These are phyloP conservation scores for Monilinia vaccinii-corymbosi DNA, from an alignment of 2,329 filamentous ascomycete species.

Conservation along the genomic window DNA sequence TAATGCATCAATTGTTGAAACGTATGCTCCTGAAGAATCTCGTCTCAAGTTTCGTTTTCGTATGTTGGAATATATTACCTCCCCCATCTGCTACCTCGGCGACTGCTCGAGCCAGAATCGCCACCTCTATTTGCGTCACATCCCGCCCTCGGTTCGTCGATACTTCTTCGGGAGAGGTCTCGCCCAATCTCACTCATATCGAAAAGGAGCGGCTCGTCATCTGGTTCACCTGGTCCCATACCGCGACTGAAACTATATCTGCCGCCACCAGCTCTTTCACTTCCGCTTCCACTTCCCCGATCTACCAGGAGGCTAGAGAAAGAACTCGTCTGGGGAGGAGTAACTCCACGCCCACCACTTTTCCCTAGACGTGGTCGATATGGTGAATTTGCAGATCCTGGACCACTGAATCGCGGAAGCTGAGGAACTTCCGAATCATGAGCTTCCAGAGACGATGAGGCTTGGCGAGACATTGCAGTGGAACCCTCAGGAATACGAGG, in stretches of 20 bases:
- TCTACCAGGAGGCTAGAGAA: slow-evolving; percentile 29
- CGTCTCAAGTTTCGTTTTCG: slow-evolving; percentile 4
- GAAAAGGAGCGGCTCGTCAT: slow-evolving; percentile 64
- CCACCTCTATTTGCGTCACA: slow-evolving; percentile 20
- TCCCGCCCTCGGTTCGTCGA: slow-evolving; percentile 41
- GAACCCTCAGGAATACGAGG: slow-evolving; percentile 25
- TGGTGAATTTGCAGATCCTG: slow-evolving; percentile 25
- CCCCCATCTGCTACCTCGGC: slow-evolving; percentile 26
- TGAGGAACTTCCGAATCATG: slow-evolving; percentile 22
- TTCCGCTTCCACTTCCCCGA: slow-evolving; percentile 27
- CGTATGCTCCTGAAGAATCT: slow-evolving; percentile 13
- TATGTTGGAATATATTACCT: slow-evolving; percentile 16
- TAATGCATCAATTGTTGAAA: slow-evolving; percentile 22
- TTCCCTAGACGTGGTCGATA: slow-evolving; percentile 27
- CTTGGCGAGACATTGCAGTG: slow-evolving; percentile 21
- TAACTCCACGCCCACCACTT: slow-evolving; percentile 26
- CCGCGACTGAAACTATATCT: slow-evolving; percentile 38
- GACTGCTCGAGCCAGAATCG: slow-evolving; percentile 26
- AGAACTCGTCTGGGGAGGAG: slow-evolving; percentile 28
- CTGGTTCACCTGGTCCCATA: slow-evolving; percentile 39
- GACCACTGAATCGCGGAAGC: slow-evolving; percentile 19
- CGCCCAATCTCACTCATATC: slow-evolving; percentile 63
- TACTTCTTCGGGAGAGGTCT: slow-evolving; percentile 42
- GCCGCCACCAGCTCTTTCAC: slow-evolving; percentile 30
- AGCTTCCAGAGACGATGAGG: slow-evolving; percentile 25